These are phyloP conservation scores for Termitomyces titanicus DNA, from an alignment of 768 basidiomycete genomes.

Conservation along the genomic window DNA sequence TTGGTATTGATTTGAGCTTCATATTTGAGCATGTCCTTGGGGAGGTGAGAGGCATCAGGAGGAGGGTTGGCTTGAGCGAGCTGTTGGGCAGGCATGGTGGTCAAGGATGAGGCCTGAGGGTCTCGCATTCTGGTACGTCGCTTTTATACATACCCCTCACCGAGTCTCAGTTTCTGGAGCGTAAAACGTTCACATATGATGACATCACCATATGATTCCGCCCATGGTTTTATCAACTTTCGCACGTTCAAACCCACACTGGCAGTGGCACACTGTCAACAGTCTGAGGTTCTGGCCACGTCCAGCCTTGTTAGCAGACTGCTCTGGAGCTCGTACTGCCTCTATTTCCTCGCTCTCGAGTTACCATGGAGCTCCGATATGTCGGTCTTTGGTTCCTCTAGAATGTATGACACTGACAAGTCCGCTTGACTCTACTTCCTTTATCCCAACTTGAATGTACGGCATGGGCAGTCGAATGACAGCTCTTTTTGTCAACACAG, in stretches of 20 bases:
- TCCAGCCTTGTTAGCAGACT: not conserved
- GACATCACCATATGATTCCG: not conserved
- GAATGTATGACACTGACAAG: not conserved
- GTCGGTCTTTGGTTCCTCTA: not conserved
- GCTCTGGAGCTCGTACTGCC: not conserved
- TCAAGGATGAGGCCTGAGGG: not conserved
- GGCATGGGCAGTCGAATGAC: not conserved
- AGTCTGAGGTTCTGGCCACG: not conserved
- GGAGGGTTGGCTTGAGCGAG: conserved; percentile 64
- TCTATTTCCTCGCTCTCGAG: not conserved
- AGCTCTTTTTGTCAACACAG: not conserved
- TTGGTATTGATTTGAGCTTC: conserved; percentile 45
- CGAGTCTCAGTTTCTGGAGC: not conserved
- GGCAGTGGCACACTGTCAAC: too few relatives aligned
- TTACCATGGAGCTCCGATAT: too few relatives aligned
- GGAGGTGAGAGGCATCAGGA: conserved; percentile 64
- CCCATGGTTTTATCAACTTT: too few relatives aligned
- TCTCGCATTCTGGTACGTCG: not conserved
- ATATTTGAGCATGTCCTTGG: conserved; percentile 50
- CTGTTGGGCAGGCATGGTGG: conserved; percentile 51
- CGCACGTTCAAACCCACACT: too few relatives aligned
- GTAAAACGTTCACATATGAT: not conserved
- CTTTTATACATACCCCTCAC: too few relatives aligned
- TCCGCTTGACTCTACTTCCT: not conserved
- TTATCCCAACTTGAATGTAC: not conserved